Percentiles rank a stretch among this genome's conserved stretches.
Evolutionary conservation across 1,284 basidiomycete genomes (phyloP).

Genomic region (Pseudozyma hubeiensis): DNA sequence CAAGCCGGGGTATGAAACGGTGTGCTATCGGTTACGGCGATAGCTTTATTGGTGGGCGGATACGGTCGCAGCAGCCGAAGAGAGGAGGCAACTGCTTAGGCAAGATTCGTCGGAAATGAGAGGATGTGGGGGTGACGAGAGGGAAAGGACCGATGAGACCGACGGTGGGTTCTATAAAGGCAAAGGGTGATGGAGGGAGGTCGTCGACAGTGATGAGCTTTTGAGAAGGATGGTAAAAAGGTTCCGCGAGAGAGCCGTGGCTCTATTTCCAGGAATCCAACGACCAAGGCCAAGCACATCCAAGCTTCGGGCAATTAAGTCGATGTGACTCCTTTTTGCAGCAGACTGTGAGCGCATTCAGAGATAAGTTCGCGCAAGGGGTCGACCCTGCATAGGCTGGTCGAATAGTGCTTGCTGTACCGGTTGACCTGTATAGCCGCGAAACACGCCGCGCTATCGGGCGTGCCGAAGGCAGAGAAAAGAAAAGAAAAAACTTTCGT

Average conservation of each 20-base stretch:
- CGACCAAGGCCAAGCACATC: slow-evolving; percentile 7
- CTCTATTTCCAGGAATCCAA: slow-evolving; percentile 8
- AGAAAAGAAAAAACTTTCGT: not conserved
- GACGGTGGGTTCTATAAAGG: no score
- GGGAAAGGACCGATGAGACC: no score
- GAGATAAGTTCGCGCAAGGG: no score
- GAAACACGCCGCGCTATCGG: not conserved
- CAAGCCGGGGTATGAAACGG: not conserved
- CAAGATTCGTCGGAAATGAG: not conserved
- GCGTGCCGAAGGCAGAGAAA: not conserved
- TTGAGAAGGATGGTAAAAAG: no score
- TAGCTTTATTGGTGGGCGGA: slow-evolving; percentile 4
- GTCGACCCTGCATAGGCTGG: not conserved
- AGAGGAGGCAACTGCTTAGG: not conserved
- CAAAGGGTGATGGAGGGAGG: no score
- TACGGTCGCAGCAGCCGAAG: not conserved
- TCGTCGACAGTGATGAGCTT: no score
- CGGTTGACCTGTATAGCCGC: not conserved
- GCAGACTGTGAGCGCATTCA: no score
- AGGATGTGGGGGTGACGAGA: no score
- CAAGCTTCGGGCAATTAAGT: not conserved
- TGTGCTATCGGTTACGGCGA: not conserved
- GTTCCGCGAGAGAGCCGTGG: not conserved
- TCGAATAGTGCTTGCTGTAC: not conserved
- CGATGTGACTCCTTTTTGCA: no score